Evolutionary conservation across 306 rosid genomes (phyloP), one percentile per base, ranked within the genome.

Genomic region (Inga oerstediana): DNA sequence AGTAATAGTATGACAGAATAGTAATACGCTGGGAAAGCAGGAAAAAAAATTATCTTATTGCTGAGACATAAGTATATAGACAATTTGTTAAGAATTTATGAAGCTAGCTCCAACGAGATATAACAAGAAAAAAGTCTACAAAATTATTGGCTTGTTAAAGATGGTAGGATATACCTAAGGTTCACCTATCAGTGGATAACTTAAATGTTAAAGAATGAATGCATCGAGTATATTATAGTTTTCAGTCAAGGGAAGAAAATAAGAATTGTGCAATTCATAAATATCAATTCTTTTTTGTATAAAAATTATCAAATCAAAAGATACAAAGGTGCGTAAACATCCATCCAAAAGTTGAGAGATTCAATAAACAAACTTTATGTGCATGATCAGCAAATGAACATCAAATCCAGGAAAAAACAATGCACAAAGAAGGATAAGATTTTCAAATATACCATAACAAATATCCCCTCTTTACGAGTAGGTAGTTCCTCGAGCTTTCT

Each of bases 401-500:
- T 75, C 76, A 62, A 61, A 81, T 34, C 39, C 45, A 75, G 67
- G 79, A 27, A 76, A 64, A 16, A 9, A 43, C 44, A 54, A 76
- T 71, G 70, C 79, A 52, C 49, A 79, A 10, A 79, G 72, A 82
- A 76, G 43, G 79, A 85, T 76, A 58, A 83, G 77, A 67, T 79
- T 72, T 72, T 76, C 8, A 43, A 80, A 72, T 78, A 41, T 91
- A 96, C 99, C 99, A 94, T 94, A 51, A 94, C 97, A 85, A 94
- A 94, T 65, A 96, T 92, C 77, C 97, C 98, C 85, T 94, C 97
- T 48, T 59, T 88, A 61, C 90, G 98, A 34, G 99, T 96, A 66
- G 99, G 98, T 73, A 94, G 88, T 87, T 92, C 85, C 94, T 94
- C 99, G 0, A 96, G 92, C 89, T 86, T 91, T 79, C 83, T 84